Base-by-base conservation (phyloP, 345 rosid genomes). In the Dimocarpus longan region DNA sequence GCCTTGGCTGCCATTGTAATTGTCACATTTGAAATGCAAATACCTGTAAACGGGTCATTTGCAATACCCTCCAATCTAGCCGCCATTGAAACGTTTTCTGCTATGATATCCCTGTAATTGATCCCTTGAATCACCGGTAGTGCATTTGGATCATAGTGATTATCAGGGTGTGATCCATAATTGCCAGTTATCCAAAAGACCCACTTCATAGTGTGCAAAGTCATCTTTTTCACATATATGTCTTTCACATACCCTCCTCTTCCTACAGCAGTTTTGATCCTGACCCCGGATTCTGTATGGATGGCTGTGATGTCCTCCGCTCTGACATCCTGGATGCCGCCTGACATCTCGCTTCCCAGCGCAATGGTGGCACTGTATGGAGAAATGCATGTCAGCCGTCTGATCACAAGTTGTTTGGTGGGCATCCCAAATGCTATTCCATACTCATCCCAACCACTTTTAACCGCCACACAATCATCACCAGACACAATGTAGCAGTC, bases 401-500 rank as follows among this genome's bases (percentile, higher is more conserved):
- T 68, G 83, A 90, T 87, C 44, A 85, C 71, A 5, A 93, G 79
- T 73, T 91, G 95, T 69, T 83, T 86, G 5, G 95, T 93, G 8
- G 97, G 94, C 93, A 89, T 90, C 5, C 90, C 94, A 24, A 82
- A 85, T 52, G 89, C 83, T 73, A 93, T 91, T 0, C 93, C 95
- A 40, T 93, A 93, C 77, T 93, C 94, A 56, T 91, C 97, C 97
- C 97, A 93, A 0, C 97, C 97, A 11, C 97, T 93, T 80, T 93
- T 93, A 5, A 95, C 93, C 8, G 98, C 98, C 81, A 95, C 84
- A 79, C 98, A 95, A 37, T 95, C 98, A 67, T 95, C 98, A 32
- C 98, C 98, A 1, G 98, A 95, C 50, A 93, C 89, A 70, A 93
- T 90, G 87, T 92, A 90, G 75, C 91, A 92, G 85, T 95, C 98